Conservation (phyloP, 169 alveolate species). For the Plasmodium sp. region DNA sequence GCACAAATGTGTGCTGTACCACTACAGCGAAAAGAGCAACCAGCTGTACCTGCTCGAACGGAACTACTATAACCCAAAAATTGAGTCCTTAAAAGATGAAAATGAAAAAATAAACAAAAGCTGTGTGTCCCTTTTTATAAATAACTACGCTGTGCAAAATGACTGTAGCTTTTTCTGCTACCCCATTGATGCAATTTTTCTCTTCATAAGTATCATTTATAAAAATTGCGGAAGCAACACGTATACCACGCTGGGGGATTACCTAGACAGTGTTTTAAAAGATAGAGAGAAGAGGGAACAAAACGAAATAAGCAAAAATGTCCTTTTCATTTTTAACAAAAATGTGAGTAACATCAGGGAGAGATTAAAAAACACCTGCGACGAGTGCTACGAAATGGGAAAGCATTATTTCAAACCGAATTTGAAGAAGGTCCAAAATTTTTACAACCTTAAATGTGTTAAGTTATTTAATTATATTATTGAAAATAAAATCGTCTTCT, state of each 20-base stretch:
- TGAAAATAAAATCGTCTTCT: constrained; percentile 43
- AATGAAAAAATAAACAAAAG: constrained; percentile 66
- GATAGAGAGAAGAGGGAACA: neutral
- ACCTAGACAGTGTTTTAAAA: constrained; percentile 15
- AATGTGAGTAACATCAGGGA: constrained; percentile 46
- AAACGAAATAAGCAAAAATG: constrained; percentile 26
- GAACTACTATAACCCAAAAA: constrained; percentile 64
- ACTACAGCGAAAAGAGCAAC: constrained; percentile 28
- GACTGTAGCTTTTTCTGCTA: constrained; percentile 46
- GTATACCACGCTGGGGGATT: constrained; percentile 52
- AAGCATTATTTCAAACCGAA: constrained; percentile 45
- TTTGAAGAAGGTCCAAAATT: constrained; percentile 25
- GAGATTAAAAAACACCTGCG: constrained; percentile 42
- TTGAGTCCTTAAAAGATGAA: constrained; percentile 33
- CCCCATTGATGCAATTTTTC: constrained; percentile 57
- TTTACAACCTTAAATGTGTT: constrained; percentile 62
- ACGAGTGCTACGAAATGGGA: constrained; percentile 28
- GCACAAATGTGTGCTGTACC: constrained; percentile 31
- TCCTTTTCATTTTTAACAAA: constrained; percentile 28
- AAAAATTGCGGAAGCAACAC: constrained; percentile 18
- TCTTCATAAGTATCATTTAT: constrained; percentile 58
- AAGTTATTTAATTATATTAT: constrained; percentile 54
- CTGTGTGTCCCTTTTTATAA: constrained; percentile 54
- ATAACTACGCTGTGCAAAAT: constrained; percentile 57
- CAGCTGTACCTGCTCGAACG: constrained; percentile 41